Evolutionary conservation across 2,329 filamentous ascomycete species (phyloP).

Genomic region (Colletotrichum agaves): DNA sequence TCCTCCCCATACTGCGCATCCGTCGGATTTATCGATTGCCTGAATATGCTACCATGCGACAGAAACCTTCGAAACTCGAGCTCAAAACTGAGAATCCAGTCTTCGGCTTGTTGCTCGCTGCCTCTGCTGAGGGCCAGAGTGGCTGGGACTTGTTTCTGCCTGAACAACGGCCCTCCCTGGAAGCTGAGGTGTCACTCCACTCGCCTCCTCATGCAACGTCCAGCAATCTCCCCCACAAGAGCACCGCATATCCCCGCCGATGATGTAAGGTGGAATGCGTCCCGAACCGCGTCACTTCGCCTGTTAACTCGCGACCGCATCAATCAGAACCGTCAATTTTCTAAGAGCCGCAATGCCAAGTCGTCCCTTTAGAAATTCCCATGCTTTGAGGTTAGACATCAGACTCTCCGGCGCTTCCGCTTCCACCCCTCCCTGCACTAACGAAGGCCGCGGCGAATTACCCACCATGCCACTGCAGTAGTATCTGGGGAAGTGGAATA

Average conservation of each 20-base stretch:
- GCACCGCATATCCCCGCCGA: slow-evolving; percentile 28
- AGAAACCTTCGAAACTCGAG: slow-evolving; percentile 20
- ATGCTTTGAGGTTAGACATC: slow-evolving; percentile 6
- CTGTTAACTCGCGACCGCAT: neutral
- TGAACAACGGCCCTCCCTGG: slow-evolving; percentile 34
- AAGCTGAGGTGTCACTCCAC: slow-evolving; percentile 34
- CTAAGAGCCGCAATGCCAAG: slow-evolving; percentile 35
- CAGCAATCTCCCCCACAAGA: slow-evolving; percentile 21
- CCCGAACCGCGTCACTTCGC: neutral
- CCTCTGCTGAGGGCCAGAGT: slow-evolving; percentile 1
- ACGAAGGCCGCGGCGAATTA: slow-evolving; percentile 1
- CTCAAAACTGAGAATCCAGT: slow-evolving; percentile 5
- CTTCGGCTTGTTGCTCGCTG: slow-evolving; percentile 8
- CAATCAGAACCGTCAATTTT: slow-evolving; percentile 18
- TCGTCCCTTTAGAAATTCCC: neutral
- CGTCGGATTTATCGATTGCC: neutral
- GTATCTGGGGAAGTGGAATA: slow-evolving; percentile 33
- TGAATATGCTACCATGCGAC: neutral
- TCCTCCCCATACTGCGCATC: neutral
- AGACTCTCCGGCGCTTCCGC: slow-evolving; percentile 29
- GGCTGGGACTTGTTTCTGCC: slow-evolving; percentile 34
- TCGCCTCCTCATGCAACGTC: slow-evolving; percentile 31
- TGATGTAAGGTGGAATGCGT: slow-evolving; percentile 34
- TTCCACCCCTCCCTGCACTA: neutral
- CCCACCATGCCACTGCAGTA: neutral